A percentile compares a stretch with the other conserved stretches of the same genome.
phyloP scores from a whole-genome alignment of 2,329 filamentous ascomycete species.

The Colletotrichum sp. region DNA sequence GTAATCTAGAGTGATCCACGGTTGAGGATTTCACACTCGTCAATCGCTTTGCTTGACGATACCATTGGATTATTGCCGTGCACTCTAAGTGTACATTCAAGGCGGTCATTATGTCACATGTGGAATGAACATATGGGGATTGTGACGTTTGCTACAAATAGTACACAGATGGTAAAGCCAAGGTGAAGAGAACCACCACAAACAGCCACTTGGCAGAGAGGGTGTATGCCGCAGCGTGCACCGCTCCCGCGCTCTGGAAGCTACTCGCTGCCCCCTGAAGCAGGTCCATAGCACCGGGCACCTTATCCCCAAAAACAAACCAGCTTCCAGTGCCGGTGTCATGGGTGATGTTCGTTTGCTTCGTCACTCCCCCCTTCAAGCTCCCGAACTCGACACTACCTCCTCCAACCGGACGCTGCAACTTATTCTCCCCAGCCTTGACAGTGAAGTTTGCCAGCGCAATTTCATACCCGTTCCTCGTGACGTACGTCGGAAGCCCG shows the following conservation, averaged over 20 bases:
- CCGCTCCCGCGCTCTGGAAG: rapidly evolving
- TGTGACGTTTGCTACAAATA: too few relatives aligned
- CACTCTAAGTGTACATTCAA: too few relatives aligned
- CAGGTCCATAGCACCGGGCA: rapidly evolving
- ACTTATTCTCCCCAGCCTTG: conserved; percentile 61
- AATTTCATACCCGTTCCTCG: conserved; percentile 68
- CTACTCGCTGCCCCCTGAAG: background rate
- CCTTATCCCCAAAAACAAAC: background rate
- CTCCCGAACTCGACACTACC: conserved; percentile 58
- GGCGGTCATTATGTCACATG: too few relatives aligned
- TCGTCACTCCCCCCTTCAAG: conserved; percentile 51
- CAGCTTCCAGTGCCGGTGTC: conserved; percentile 6
- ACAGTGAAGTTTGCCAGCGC: conserved; percentile 75
- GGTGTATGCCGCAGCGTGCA: background rate
- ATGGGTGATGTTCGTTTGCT: conserved; percentile 57
- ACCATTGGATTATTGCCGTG: too few relatives aligned
- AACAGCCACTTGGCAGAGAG: rapidly evolving
- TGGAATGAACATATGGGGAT: too few relatives aligned
- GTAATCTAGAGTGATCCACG: too few relatives aligned
- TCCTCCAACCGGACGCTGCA: conserved; percentile 49
- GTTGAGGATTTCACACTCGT: too few relatives aligned
- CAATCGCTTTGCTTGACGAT: too few relatives aligned
- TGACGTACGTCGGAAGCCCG: conserved; percentile 58
- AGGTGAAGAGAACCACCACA: rapidly evolving
- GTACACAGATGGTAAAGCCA: rapidly evolving